A percentile compares a stretch with the other conserved stretches of the same genome.
These are phyloP conservation scores for Spathaspora girioi DNA, from an alignment of 805 yeast species.

Conservation along the genomic window DNA sequence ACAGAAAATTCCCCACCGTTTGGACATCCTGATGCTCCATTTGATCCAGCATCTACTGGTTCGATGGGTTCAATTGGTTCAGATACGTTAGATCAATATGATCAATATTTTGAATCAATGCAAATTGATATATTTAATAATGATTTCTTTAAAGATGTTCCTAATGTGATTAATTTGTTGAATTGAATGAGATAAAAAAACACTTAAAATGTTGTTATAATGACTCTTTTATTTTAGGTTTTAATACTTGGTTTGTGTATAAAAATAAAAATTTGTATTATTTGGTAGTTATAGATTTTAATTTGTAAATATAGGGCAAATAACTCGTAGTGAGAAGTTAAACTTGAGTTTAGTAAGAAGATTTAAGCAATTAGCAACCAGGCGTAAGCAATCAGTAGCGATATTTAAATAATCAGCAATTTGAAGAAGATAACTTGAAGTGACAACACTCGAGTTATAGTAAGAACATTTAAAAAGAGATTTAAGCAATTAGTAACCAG, in stretches of 20 bases:
- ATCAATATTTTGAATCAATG: constrained; percentile 22
- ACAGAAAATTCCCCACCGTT: neutral
- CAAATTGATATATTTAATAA: constrained; percentile 24
- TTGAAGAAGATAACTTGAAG: no score
- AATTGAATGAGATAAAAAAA: neutral
- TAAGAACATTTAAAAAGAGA: no score
- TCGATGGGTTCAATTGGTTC: constrained; percentile 1
- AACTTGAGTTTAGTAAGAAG: no score
- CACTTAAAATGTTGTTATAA: neutral
- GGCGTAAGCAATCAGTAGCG: no score
- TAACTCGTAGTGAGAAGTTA: no score
- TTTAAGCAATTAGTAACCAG: no score
- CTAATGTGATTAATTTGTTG: constrained; percentile 14
- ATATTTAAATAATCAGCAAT: no score
- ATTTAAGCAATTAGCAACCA: no score
- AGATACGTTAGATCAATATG: constrained; percentile 12
- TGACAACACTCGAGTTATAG: no score
- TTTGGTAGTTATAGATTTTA: neutral
- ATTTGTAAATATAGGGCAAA: no score
- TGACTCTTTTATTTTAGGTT: neutral
- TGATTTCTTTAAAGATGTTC: constrained; percentile 24
- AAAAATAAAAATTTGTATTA: neutral
- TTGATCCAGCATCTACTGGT: neutral
- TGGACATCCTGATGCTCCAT: neutral
- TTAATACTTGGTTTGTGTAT: neutral